These are phyloP conservation scores for Zea luxurians DNA, from an alignment of 176 grass and related monocot genomes.

Conservation along the genomic window DNA sequence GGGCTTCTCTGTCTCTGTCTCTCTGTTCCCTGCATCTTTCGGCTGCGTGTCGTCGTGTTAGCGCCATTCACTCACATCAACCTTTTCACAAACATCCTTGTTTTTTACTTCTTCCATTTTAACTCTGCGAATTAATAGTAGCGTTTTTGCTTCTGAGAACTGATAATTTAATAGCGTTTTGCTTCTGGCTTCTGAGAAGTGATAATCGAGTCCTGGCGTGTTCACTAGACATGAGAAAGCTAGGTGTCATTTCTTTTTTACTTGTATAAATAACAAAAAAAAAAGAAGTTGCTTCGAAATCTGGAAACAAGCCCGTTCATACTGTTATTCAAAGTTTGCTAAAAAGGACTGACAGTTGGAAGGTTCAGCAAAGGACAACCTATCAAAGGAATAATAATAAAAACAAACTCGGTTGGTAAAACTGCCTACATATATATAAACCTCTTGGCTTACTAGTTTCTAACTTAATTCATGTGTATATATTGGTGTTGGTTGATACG, in stretches of 20 bases:
- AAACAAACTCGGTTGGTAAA: not conserved
- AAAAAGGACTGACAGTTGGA: constrained; percentile 31
- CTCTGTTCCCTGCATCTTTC: constrained; percentile 2
- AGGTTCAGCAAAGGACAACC: constrained; percentile 10
- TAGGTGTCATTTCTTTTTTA: not conserved
- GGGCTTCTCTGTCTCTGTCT: too few relatives aligned
- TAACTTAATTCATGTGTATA: not conserved
- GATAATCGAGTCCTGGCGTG: not conserved
- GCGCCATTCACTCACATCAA: too few relatives aligned
- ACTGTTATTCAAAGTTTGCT: constrained; percentile 27
- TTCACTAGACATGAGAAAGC: constrained; percentile 28
- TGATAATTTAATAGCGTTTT: too few relatives aligned
- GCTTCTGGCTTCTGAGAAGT: too few relatives aligned
- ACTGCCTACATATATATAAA: not conserved
- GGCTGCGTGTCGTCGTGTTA: too few relatives aligned
- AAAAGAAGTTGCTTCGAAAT: not conserved
- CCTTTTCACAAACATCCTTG: too few relatives aligned
- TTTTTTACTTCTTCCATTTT: too few relatives aligned
- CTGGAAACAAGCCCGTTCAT: constrained; percentile 13
- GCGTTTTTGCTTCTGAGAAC: too few relatives aligned
- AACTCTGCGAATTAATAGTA: too few relatives aligned
- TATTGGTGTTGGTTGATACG: too few relatives aligned
- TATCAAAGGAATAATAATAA: not conserved
- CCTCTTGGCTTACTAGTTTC: not conserved
- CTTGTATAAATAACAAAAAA: not conserved